Evolutionary conservation across 768 basidiomycete species (phyloP).

Genomic region (Termitomyces sp.): DNA sequence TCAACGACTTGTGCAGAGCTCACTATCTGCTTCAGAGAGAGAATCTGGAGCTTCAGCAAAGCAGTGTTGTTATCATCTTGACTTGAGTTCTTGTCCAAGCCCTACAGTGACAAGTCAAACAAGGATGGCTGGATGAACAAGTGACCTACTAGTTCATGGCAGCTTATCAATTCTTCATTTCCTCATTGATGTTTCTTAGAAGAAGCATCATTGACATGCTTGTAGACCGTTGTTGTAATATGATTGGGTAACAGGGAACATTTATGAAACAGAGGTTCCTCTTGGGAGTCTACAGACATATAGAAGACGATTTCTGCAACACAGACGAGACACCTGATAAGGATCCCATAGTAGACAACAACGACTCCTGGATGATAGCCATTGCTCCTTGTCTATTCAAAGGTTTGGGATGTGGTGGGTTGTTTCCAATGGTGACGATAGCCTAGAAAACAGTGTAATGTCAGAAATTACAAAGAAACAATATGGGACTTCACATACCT

Average conservation of each 20-base stretch:
- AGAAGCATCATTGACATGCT: neutral
- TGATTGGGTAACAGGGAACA: neutral
- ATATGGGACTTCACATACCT: neutral
- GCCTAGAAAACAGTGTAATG: neutral
- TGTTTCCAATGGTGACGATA: neutral
- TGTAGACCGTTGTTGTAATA: too few species aligned
- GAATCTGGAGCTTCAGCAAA: neutral
- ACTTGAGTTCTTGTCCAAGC: neutral
- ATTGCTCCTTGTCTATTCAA: neutral
- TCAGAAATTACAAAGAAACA: neutral
- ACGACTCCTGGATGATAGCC: neutral
- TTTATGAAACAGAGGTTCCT: neutral
- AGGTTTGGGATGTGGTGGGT: neutral
- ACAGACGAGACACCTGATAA: too few species aligned
- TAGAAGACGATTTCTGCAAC: neutral
- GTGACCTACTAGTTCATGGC: neutral
- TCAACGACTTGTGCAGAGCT: neutral
- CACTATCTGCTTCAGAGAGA: neutral
- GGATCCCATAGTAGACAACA: neutral
- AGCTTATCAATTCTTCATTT: neutral
- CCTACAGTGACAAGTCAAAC: neutral
- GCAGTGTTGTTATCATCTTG: neutral
- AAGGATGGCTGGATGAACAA: too few species aligned
- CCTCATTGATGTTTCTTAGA: neutral
- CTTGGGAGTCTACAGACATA: too few species aligned